A percentile compares a stretch with the other conserved stretches of the same genome.
Conservation (phyloP, 768 basidiomycete genomes). For the Phaffia australis region DNA sequence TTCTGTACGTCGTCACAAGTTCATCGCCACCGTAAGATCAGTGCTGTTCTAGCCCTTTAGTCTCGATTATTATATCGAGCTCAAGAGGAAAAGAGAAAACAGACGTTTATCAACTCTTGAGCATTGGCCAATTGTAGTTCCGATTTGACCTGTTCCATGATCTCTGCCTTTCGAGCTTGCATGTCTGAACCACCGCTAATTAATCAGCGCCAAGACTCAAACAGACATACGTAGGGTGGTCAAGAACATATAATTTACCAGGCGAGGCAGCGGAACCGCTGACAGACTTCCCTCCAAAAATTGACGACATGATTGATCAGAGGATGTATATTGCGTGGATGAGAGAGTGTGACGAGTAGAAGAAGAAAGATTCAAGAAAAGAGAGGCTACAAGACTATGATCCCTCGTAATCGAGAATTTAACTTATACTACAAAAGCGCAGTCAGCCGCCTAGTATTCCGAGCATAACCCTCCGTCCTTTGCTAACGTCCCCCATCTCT, state of each 20-base stretch:
- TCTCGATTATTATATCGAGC: neutral
- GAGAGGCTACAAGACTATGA: constrained; percentile 4
- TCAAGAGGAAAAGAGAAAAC: constrained; percentile 26
- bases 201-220: too few species aligned
- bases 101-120: constrained; percentile 69
- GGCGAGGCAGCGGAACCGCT: constrained; percentile 2
- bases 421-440: neutral
- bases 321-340: neutral
- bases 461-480: too few species aligned
- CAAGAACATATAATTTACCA: neutral
- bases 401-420: neutral
- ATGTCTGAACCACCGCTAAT: neutral
- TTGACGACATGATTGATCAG: neutral
- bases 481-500: too few species aligned
- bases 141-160: constrained; percentile 55
- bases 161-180: constrained; percentile 41
- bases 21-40: too few species aligned
- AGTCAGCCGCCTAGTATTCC: neutral
- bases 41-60: too few species aligned
- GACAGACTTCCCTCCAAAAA: neutral
- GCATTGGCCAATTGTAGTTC: constrained; percentile 66
- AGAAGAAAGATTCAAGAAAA: too few species aligned
- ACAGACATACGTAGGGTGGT: too few species aligned
- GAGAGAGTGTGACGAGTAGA: neutral
- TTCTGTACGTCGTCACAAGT: constrained; percentile 44